Evolutionary conservation across 345 rosid genomes (phyloP), one percentile per base, ranked within the genome.

Genomic region (Streptanthus diversifolius): DNA sequence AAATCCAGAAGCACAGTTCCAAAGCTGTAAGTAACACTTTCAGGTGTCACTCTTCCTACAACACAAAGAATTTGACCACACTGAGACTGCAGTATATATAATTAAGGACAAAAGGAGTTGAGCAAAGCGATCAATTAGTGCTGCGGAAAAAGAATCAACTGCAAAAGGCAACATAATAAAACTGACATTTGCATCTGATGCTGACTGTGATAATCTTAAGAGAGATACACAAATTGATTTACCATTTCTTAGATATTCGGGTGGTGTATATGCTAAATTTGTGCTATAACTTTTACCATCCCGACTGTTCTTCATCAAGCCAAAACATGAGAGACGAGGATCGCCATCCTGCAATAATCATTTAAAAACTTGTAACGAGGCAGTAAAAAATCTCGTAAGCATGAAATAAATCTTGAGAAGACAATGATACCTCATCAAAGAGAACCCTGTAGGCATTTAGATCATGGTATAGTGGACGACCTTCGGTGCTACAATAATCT

Each of bases 231-330:
- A 51, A 68, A 17, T 13, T 52, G 27, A 49, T 39, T 63, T 80
- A 92, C 98, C 99, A 80, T 86, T 95, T 76, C 81, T 83, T 60
- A 95, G 85, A 79, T 90, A 95, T 72, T 95, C 99, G 0, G 99
- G 99, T 58, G 98, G 99, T 17, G 92, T 88, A 62, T 95, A 95
- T 30, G 98, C 97, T 62, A 95, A 83, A 80, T 92, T 92, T 30
- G 97, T 95, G 73, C 98, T 95, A 55, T 87, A 95, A 74, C 99
- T 90, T 86, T 84, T 87, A 76, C 98, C 98, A 80, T 92, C 98
- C 71, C 90, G 74, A 67, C 98, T 88, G 74, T 92, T 88, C 83
- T 92, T 95, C 96, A 92, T 95, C 80, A 95, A 84, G 40, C 99
- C 99, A 54, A 95, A 95, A 85, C 99, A 88, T 12, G 99, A 95